Evolutionary conservation across 2,329 filamentous ascomycete species (phyloP).

Genomic region (Lasiodiplodia hormozganensis): DNA sequence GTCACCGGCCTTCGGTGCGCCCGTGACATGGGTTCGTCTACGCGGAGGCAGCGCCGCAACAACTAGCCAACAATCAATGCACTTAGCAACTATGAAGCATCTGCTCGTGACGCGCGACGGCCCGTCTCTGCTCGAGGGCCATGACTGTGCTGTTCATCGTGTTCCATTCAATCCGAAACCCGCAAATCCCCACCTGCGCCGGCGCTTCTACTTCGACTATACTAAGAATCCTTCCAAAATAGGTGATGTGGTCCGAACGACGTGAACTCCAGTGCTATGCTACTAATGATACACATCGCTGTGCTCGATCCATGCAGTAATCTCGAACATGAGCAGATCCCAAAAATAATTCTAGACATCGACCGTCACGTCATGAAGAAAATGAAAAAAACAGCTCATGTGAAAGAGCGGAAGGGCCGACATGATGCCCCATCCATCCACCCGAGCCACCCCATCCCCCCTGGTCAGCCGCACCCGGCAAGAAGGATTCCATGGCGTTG

Average conservation of each 20-base stretch:
- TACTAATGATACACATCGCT: background rate
- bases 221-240: background rate
- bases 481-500: constrained; percentile 4
- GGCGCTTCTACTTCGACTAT: background rate
- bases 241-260: background rate
- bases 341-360: background rate
- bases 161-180: constrained; percentile 9
- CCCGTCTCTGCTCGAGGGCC: background rate
- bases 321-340: background rate
- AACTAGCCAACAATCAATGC: background rate
- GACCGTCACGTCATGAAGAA: constrained; percentile 4
- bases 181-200: background rate
- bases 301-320: background rate
- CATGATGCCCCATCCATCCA: background rate
- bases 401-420: constrained; percentile 3
- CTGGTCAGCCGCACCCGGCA: background rate
- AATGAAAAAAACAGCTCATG: background rate
- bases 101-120: background rate
- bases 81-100: background rate
- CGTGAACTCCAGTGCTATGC: constrained; percentile 12
- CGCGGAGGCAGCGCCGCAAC: constrained; percentile 13
- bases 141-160: background rate
- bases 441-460: background rate
- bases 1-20: constrained; percentile 6
- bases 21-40: background rate